Evolutionary conservation across 78 protist genomes (phyloP).

Genomic region (Protostelium mycophagum): DNA sequence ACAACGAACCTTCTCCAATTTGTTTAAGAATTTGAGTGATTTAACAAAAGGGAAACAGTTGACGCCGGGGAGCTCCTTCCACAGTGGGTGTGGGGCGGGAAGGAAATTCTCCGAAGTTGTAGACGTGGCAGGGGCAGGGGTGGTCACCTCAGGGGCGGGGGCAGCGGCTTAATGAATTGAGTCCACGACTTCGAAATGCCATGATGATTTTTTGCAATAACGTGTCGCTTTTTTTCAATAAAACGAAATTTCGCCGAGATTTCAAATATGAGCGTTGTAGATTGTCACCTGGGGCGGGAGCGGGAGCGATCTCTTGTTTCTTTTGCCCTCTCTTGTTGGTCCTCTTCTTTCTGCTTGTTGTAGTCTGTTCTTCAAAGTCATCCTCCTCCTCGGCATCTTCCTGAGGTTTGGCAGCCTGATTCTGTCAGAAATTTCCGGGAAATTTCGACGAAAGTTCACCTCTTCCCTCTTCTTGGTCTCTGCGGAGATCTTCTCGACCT

Average conservation of each 20-base stretch:
- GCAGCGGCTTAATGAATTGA: no score
- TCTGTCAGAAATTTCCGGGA: no score
- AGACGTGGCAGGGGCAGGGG: background rate
- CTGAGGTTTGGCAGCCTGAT: no score
- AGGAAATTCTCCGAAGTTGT: background rate
- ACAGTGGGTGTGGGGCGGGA: background rate
- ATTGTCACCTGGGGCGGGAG: background rate
- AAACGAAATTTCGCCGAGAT: no score
- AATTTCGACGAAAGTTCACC: no score
- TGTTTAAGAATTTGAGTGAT: background rate
- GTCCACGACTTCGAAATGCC: no score
- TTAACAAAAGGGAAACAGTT: background rate
- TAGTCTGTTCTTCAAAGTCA: background rate
- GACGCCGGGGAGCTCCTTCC: background rate
- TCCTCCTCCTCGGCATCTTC: no score
- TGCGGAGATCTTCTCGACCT: background rate
- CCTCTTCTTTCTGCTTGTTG: background rate
- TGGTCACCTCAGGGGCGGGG: background rate
- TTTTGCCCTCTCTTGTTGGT: background rate
- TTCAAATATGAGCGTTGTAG: background rate
- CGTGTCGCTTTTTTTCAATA: no score
- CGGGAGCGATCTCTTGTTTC: background rate
- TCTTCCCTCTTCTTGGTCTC: background rate
- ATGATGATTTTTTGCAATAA: no score
- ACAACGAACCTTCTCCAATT: background rate